Conservation (phyloP, 306 rosid species). For the Fragaria iinumae region DNA sequence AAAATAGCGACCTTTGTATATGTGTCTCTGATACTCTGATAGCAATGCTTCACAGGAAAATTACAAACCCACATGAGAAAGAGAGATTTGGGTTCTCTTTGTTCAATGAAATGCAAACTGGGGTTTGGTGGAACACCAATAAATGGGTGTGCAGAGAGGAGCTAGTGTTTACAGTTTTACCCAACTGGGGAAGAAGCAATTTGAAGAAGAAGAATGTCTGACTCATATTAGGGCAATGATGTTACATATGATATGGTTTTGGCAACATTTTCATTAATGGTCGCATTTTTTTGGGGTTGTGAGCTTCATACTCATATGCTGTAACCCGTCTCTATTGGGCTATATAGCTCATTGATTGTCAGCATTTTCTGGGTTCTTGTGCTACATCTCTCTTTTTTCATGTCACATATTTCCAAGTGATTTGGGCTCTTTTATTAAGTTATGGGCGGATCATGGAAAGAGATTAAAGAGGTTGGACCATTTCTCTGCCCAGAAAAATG, state of each 20-base stretch:
- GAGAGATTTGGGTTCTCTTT: slow-evolving; percentile 12
- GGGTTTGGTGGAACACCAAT: neutral
- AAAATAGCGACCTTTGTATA: slow-evolving; percentile 20
- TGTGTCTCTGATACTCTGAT: slow-evolving; percentile 25
- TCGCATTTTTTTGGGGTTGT: slow-evolving; percentile 17
- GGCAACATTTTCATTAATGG: slow-evolving; percentile 41
- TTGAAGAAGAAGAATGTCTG: slow-evolving; percentile 47
- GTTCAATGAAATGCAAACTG: neutral
- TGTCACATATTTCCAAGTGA: slow-evolving; percentile 6
- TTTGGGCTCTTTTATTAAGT: neutral
- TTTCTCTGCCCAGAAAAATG: neutral
- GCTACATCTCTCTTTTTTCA: slow-evolving; percentile 19
- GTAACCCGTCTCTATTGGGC: neutral
- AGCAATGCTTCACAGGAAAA: slow-evolving; percentile 34
- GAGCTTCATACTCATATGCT: slow-evolving; percentile 5
- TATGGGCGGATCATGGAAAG: neutral
- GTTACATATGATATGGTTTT: neutral
- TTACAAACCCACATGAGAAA: neutral
- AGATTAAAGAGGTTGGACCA: neutral
- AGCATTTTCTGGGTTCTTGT: slow-evolving; percentile 56
- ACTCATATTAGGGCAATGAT: slow-evolving; percentile 18
- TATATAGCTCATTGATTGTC: slow-evolving; percentile 37
- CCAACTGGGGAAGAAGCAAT: slow-evolving; percentile 12
- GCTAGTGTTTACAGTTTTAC: slow-evolving; percentile 9
- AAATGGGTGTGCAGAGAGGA: neutral